A percentile compares a stretch with the other conserved stretches of the same genome.
Conservation (phyloP, 1,284 basidiomycete species). For the Ustilago cynodontis region DNA sequence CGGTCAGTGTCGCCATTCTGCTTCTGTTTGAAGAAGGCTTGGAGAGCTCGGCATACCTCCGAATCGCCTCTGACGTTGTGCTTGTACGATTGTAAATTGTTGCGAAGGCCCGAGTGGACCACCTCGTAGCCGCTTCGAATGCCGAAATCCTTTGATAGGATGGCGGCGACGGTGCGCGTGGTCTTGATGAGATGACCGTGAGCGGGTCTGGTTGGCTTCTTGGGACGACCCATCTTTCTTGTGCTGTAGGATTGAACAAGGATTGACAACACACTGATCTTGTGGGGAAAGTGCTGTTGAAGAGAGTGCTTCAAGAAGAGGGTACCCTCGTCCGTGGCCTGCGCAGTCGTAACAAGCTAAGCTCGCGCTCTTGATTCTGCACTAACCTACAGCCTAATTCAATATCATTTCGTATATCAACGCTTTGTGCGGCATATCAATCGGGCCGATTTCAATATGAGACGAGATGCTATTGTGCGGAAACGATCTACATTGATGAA, state of each 20-base stretch:
- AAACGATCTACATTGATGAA: neutral
- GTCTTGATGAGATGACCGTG: conserved; percentile 17
- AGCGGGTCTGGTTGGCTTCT: neutral
- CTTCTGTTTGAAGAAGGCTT: conserved; percentile 10
- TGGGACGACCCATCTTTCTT: neutral
- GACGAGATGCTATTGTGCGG: neutral
- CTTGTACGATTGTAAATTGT: neutral
- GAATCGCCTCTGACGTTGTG: too few species aligned
- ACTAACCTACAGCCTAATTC: too few species aligned
- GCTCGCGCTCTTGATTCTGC: too few species aligned
- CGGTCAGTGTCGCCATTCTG: too few species aligned
- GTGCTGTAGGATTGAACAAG: too few species aligned
- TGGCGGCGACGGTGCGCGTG: conserved; percentile 11
- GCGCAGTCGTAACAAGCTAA: too few species aligned
- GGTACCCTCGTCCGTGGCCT: too few species aligned
- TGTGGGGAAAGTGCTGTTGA: too few species aligned
- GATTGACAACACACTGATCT: too few species aligned
- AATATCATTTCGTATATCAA: too few species aligned
- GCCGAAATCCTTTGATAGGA: conserved; percentile 30
- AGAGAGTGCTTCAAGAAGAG: too few species aligned
- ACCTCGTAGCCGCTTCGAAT: conserved; percentile 28
- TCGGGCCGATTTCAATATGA: neutral
- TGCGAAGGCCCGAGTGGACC: neutral
- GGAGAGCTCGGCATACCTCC: too few species aligned
- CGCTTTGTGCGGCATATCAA: neutral